Evolutionary conservation across 805 yeast genomes (phyloP), one percentile per base, ranked within the genome.

Genomic region (Scheffersomyces stipitis): DNA sequence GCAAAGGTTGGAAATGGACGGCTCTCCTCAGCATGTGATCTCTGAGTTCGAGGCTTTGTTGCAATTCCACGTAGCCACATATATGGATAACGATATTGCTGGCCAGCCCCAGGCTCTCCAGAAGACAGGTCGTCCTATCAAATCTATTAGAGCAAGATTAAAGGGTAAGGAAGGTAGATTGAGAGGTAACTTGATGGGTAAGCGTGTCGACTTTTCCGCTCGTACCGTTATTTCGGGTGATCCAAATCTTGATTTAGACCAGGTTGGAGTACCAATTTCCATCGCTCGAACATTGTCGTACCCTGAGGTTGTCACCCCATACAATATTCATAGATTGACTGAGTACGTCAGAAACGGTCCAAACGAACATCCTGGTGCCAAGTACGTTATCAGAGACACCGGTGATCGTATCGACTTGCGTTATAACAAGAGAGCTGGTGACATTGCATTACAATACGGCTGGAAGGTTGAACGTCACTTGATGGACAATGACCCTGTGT

Each of bases 101-200:
- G 99, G 99, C 45, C 99, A 93, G 69, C 99, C 99, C 0, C 99
- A 91, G 64, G 99, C 99, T 23, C 76, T 93, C 45, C 99, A 93
- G 60, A 93, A 93, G 66, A 87, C 97, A 40, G 99, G 99, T 40
- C 85, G 99, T 67, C 99, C 99, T 2, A 95, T 93, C 49, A 93
- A 93, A 63, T 88, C 97, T 30, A 93, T 93, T 54, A 83, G 99
- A 70, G 98, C 99, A n/a, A 90, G 99, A 73, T 76, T 93, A 54
- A 93, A 93, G 83, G 99, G 99, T 72, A 93, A 93, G 56, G 99
- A 93, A 71, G 99, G 99, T 44, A 90, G 99, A 73, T 80, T 93
- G 46, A 83, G 99, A 78, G 98, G 98, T 59, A 93, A 93, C 58
- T 72, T 93, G 56, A 93, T 93, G 99, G 99, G 99, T 66, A 93